Base-by-base conservation (phyloP, 23 red algal species). In the Agarophyton chilense region DNA sequence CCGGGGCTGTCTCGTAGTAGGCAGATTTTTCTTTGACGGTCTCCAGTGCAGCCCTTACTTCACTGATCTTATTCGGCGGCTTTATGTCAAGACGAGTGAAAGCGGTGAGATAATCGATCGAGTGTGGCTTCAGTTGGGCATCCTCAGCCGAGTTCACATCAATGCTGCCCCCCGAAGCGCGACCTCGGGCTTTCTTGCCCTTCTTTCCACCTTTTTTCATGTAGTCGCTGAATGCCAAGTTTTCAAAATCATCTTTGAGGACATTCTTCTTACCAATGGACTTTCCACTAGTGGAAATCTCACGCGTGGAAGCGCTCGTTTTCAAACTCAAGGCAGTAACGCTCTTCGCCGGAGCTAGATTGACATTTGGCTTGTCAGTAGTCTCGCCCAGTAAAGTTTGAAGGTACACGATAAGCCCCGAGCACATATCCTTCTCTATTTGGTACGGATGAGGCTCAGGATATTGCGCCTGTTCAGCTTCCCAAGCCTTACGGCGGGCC, bases 381-480 rank as follows among this genome's bases (percentile, higher is more conserved):
- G 77, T 81, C 64, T 81, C 64, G 10, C 88, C 88, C 40, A 91
- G 18, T 0, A 82, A 60, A 21, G 88, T 91, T 44, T 82, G 81
- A n/a, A 87, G 25, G 38, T 86, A 79, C 5, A 86, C 65, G 45
- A 79, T 87, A 17, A 94, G 63, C 11, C 79, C 72, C 54, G 80
- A 52, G 49, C 91, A 94, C 81, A 87, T 94, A 16, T 86, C 84
- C 51, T 87, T 86, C 84, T 94, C 68, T 34, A 34, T 47, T 74
- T 82, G 76, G 67, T 94, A 94, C 8, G 92, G 92, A 67, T 94
- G 58, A n/a, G 92, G 74, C n/a, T 82, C 76, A 12, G 77, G 82
- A 63, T 94, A 94, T 42, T 94, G 77, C 41, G 83, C 84, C 74
- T 88, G 92, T 50, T 94, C 92, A 34, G 72, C 92, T 72, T 94